A percentile compares a stretch with the other conserved stretches of the same genome.
These are phyloP conservation scores for Carallia brachiata DNA, from an alignment of 345 rosid species.

Conservation along the genomic window DNA sequence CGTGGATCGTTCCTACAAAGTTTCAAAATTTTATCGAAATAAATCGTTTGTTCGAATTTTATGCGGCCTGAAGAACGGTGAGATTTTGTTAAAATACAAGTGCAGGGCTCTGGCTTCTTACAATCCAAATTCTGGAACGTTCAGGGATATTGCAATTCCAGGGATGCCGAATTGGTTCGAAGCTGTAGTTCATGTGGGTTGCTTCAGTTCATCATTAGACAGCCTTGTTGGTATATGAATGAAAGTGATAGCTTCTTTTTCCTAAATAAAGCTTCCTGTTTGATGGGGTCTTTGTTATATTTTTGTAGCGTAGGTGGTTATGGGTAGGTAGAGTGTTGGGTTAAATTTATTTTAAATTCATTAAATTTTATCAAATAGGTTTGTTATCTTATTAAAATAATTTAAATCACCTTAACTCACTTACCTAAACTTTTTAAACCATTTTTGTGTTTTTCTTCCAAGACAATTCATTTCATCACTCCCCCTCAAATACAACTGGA, in stretches of 20 bases:
- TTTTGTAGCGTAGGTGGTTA: too few relatives aligned
- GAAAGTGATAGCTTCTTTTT: neutral
- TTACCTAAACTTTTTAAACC: too few relatives aligned
- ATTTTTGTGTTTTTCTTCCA: too few relatives aligned
- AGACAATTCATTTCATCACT: too few relatives aligned
- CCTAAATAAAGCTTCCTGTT: too few relatives aligned
- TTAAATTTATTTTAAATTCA: too few relatives aligned
- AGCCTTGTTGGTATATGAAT: neutral
- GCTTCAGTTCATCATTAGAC: constrained; percentile 18
- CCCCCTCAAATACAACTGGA: too few relatives aligned
- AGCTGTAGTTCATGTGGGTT: constrained; percentile 16
- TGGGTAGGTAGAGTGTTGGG: too few relatives aligned
- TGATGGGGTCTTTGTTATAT: too few relatives aligned
- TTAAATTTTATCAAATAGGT: too few relatives aligned
- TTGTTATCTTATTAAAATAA: too few relatives aligned
- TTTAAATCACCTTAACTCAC: too few relatives aligned
- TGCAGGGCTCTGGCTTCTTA: constrained; percentile 23
- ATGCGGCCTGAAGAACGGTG: constrained; percentile 23
- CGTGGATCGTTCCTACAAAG: neutral
- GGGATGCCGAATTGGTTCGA: constrained; percentile 32
- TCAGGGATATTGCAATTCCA: constrained; percentile 16
- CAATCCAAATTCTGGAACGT: constrained; percentile 15
- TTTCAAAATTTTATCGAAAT: neutral
- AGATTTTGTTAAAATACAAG: constrained; percentile 22
- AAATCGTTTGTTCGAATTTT: neutral